Evolutionary conservation across 768 basidiomycete species (phyloP), one percentile per base, ranked within the genome.

Genomic region (Pulveroboletus sp.): DNA sequence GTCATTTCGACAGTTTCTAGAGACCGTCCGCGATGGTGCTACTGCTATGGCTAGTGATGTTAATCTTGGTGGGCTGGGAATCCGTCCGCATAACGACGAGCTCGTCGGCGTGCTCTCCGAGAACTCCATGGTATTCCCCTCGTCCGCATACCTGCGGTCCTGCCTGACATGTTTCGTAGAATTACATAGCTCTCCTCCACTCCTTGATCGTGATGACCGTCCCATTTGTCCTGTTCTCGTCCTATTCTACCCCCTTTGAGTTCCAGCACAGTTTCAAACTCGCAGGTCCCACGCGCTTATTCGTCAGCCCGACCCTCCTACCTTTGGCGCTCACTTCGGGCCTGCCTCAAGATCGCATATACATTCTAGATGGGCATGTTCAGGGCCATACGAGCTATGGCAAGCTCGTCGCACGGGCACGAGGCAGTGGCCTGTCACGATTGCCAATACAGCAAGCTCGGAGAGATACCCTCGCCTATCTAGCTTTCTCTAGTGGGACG

Each of bases 401-500:
- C 4, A 71, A 74, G 24, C 64, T 83, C 37, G 71, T 83, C 11
- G 62, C 70, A 6, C 56, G 64, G 9, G 74, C 73, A 26, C 68
- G 65, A 37, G 55, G 51, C 10, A 71, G 69, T 18, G 66, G 68
- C 0, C 57, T 77, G 1, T 72, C 78, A 8, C 61, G 71, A 1
- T 58, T 78, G 1, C 68, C 70, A 1, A 65, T 80, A 30, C 73
- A 71, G 37, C 69, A 73, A 0, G 84, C 78, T 0, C 67, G 56
- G 15, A 71, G 68, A 28, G 69, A 82, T 51, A 84, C 82, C 0
- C 66, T 87, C 1, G 86, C 83, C 1, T 86, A 89, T 61, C 69
- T 89, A 4, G 70, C 84, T 0, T 87, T 86, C 60, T 89, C 87
- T 0, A 89, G 87, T 57, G 87, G 87, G 21, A 89, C 88, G 0